Base-by-base conservation (phyloP, 2,329 filamentous ascomycete genomes). In the Trichoderma lentiforme region DNA sequence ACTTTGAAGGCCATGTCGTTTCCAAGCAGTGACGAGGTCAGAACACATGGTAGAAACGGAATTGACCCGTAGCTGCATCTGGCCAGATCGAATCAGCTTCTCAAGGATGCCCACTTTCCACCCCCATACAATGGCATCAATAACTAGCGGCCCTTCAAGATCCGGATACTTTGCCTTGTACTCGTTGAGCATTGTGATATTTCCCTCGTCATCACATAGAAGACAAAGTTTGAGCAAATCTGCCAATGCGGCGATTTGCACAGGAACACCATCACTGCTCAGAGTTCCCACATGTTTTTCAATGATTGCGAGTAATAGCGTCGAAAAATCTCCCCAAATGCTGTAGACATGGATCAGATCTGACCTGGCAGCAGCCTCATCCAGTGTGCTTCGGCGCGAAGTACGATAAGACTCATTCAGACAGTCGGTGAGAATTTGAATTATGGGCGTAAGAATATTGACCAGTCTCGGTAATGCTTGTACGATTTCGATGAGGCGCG, bases 31-130 rank as follows among this genome's bases (percentile, higher is more conserved):
- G 9, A 97, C 87, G 43, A 98, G 85, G 34, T 93, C 90, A 9
- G 78, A 79, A 74, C 93, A 92, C 88, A 98, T 91, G 24, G 84
- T 85, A n/a, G 89, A 88, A 64, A 95, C 90, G 24, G 93, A 94
- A 79, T 89, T 87, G 14, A 97, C 92, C 47, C 95, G 91, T 47
- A 98, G 85, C 78, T 97, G 93, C 94, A 98, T 97, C 77, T 95
- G 93, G 43, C 93, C 91, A 71, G 93, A 95, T 77, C 88, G 90
- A 67, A 98, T 91, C 75, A 95, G 90, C 75, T 89, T 91, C 76
- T 89, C 89, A 66, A 93, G 83, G 1, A 91, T 83, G 57, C 85
- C 84, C 76, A 97, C 90, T 65, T 89, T 91, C 91, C 93, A 97
- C 70, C 90, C 86, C 67, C 86, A 84, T 1, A 85, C 81, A 18